A percentile compares a stretch with the other conserved stretches of the same genome.
These are phyloP conservation scores for Mycena sp. DNA, from an alignment of 1,284 basidiomycete genomes.

Conservation along the genomic window DNA sequence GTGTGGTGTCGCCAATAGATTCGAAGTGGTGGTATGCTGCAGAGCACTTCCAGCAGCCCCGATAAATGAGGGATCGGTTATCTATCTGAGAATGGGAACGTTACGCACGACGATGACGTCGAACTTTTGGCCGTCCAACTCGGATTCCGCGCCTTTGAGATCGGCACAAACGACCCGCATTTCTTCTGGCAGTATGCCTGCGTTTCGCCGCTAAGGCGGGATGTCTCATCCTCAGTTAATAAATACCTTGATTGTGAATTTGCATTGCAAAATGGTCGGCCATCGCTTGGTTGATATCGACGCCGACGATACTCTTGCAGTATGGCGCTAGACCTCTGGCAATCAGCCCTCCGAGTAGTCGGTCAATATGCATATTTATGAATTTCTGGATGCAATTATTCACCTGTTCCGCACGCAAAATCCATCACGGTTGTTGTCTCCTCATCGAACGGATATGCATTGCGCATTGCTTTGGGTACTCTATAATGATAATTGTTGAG, in stretches of 20 bases:
- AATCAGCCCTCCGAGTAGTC: slow-evolving; percentile 67
- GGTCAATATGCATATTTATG: too few species aligned
- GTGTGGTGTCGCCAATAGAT: slow-evolving; percentile 59
- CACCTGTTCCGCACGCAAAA: slow-evolving; percentile 77
- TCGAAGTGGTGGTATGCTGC: slow-evolving; percentile 76
- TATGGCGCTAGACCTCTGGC: slow-evolving; percentile 64
- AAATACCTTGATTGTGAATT: slow-evolving; percentile 59
- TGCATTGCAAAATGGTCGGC: slow-evolving; percentile 71
- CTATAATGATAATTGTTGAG: neutral
- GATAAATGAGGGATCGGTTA: too few species aligned
- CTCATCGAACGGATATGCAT: slow-evolving; percentile 61
- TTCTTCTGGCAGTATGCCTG: slow-evolving; percentile 60
- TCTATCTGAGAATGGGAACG: neutral
- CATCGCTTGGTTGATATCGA: slow-evolving; percentile 74
- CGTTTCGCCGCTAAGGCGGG: too few species aligned
- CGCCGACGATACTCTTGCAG: slow-evolving; percentile 68
- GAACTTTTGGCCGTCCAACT: slow-evolving; percentile 63
- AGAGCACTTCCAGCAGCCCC: slow-evolving; percentile 60
- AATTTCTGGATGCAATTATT: too few species aligned
- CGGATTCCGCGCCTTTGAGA: slow-evolving; percentile 53
- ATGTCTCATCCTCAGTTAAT: too few species aligned
- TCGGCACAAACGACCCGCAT: slow-evolving; percentile 67
- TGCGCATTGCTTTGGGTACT: slow-evolving; percentile 47
- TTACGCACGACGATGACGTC: slow-evolving; percentile 65
- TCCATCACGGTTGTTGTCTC: slow-evolving; percentile 69